A percentile compares a stretch with the other conserved stretches of the same genome.
Evolutionary conservation across 495 filamentous ascomycete genomes (phyloP).

Genomic region (Beverwykella pulmonaria): DNA sequence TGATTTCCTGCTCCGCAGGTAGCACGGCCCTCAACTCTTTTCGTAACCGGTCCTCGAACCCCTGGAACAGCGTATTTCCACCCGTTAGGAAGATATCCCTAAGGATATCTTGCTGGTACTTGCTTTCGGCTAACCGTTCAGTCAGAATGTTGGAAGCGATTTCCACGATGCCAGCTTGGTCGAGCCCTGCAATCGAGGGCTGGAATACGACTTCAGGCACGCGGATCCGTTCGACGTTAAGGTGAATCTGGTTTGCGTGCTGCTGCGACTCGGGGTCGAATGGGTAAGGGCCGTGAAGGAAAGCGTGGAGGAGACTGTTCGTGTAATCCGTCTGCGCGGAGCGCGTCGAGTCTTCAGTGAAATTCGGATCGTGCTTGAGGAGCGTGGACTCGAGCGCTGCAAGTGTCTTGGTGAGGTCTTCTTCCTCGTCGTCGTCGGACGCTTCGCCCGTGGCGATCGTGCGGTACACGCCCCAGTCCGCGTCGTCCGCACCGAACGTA

Average conservation of each 20-base stretch:
- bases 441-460: slow-evolving; percentile 77
- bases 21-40: slow-evolving; percentile 71
- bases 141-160: slow-evolving; percentile 83
- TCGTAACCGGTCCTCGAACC: slow-evolving; percentile 81
- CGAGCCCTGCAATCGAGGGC: slow-evolving; percentile 89
- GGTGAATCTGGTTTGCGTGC: slow-evolving; percentile 84
- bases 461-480: slow-evolving; percentile 96
- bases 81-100: slow-evolving; percentile 92
- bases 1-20: slow-evolving; percentile 65
- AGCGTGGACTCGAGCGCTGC: slow-evolving; percentile 79
- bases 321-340: slow-evolving; percentile 95
- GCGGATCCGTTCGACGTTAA: slow-evolving; percentile 95
- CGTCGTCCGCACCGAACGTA: slow-evolving; percentile 94
- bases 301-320: slow-evolving; percentile 84
- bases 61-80: slow-evolving; percentile 83
- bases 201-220: slow-evolving; percentile 96
- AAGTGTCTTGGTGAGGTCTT: slow-evolving; percentile 74
- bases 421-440: slow-evolving; percentile 81
- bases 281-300: slow-evolving; percentile 81
- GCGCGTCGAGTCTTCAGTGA: slow-evolving; percentile 85
- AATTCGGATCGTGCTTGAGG: slow-evolving; percentile 80
- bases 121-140: slow-evolving; percentile 66
- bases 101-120: slow-evolving; percentile 65
- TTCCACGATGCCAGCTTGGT: slow-evolving; percentile 91
- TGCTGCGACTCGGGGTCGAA: slow-evolving; percentile 79